Base-by-base conservation (phyloP, 2,329 filamentous ascomycete species). In the Aspergillus udagawae region DNA sequence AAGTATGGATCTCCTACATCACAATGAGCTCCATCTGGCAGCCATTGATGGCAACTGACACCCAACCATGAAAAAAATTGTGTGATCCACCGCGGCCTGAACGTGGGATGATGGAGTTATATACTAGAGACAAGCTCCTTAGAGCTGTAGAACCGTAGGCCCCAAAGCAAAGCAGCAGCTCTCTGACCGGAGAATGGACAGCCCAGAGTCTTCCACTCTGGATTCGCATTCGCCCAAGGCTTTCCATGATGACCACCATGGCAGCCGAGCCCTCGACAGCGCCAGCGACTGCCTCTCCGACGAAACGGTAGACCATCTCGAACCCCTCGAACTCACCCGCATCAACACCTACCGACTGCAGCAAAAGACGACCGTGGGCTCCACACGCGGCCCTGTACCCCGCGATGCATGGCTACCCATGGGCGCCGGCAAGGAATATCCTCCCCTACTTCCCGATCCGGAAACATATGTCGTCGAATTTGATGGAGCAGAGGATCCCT, bases 381-480 rank as follows among this genome's bases (percentile, higher is more conserved):
- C 63, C 7, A 65, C 62, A 3, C 56, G 59, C 38, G 60, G 59
- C 1, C 63, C 62, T 12, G 41, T 58, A 4, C 60, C 63, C 8
- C 53, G 59, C 1, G 58, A 63, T 8, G 45, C 58, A 63, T 68
- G 66, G 66, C 59, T 67, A 17, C 60, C 66, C 10, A 70, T 63
- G 62, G 66, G 64, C 29, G 69, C 62, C 8, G 80, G 77, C 3
- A 83, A 81, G 61, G 72, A 79, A 3, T 81, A 79, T 59, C 82
- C 82, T 2, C 79, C 80, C 6, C 67, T 73, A 0, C 64, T 83
- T 3, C 80, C 80, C 2, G 77, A 78, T 14, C 70, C 75, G 29
- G 79, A 83, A 58, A 76, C 79, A 45, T 83, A 83, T 60, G 80
- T 83, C 3, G 81, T 83, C 4, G 81, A 83, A 52, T 84, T 83